Base-by-base conservation (phyloP, 2,329 filamentous ascomycete species). In the Penicillium sclerotigenum region DNA sequence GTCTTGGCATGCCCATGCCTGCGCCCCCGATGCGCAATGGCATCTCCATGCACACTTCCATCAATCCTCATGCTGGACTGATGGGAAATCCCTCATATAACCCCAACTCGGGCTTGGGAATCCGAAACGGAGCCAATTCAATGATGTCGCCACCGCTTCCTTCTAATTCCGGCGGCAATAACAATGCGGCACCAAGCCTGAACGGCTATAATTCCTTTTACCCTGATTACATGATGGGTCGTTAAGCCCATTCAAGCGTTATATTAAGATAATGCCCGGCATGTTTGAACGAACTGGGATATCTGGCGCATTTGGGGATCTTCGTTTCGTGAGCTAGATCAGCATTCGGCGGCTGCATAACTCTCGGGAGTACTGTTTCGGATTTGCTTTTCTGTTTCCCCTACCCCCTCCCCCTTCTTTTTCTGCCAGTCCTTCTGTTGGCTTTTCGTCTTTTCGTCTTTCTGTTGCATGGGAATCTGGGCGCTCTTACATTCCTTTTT, bases 1-100 rank as follows among this genome's bases (percentile, higher is more conserved):
- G 89, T 13, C 78, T 93, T 33, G 79, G 77, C 14, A 72, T 73
- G 63, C 70, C 70, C 16, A 62, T 75, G 63, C 64, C 66, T 9
- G 57, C 28, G 26, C 53, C 53, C 8, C 53, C 53, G 11, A 52
- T 73, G 59, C 64, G 70, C 55, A 70, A 66, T 46, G 69, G 69
- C 52, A 68, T 62, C 40, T 58, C 62, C 50, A 66, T 75, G 54
- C 68, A 75, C 57, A 59, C 67, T 18, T 56, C 67, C 8, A 65
- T 63, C 40, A 70, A 68, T 51, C 63, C 67, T 5, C 69, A 71
- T 52, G 62, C 63, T 24, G 59, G 61, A 22, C 57, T 73, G 59
- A 59, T 67, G 11, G 66, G 58, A 41, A 73, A 72, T 46, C 64
- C 58, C 40, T 52, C 70, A 6, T 75, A 71, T 63, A 71, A 66